Evolutionary conservation across 768 basidiomycete genomes (phyloP), one percentile per base, ranked within the genome.

Genomic region (Kwoniella sp.): DNA sequence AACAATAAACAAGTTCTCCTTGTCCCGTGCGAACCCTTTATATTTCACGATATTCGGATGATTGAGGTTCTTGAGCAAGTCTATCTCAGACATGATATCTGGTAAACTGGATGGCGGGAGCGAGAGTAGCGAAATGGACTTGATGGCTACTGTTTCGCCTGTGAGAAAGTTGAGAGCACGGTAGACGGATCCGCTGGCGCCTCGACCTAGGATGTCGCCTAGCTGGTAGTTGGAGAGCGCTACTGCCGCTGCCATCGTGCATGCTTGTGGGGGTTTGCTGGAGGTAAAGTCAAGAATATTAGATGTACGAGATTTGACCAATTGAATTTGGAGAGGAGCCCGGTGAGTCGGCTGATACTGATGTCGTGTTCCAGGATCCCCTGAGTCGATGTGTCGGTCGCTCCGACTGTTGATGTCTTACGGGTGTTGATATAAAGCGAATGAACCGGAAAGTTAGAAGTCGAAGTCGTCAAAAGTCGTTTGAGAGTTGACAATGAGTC

Each of bases 1-100:
- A 71, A 99, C 92, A 80, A 99, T 99, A 80, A 95, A 95, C 64
- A 99, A 83, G 79, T 88, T 92, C 73, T 96, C 91, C 59, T 88
- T 87, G 55, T 92, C 94, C 82, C 93, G 92, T 77, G 92, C 91
- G 73, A 95, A 98, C 13, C 96, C 96, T 75, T 95, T 94, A 83
- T 99, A 99, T 81, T 99, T 95, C 77, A 98, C 96, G 77, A 99
- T 98, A 79, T 98, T 98, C 46, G 88, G 84, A 78, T 98, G 92
- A 71, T 95, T 90, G 64, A 99, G 85, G 79, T 96, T 98, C 85
- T 98, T 97, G 69, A 99, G 85, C 64, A 98, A 82, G 80, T 97
- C 91, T 71, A 99, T 99, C 83, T 98, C 95, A 59, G 74, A 76
- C 95, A 98, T 98, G 77, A 99, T 97, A 82, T 98, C 94, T 21